These are phyloP conservation scores for Macadamia tetraphylla DNA, from an alignment of 164 flowering plant species.

Conservation along the genomic window DNA sequence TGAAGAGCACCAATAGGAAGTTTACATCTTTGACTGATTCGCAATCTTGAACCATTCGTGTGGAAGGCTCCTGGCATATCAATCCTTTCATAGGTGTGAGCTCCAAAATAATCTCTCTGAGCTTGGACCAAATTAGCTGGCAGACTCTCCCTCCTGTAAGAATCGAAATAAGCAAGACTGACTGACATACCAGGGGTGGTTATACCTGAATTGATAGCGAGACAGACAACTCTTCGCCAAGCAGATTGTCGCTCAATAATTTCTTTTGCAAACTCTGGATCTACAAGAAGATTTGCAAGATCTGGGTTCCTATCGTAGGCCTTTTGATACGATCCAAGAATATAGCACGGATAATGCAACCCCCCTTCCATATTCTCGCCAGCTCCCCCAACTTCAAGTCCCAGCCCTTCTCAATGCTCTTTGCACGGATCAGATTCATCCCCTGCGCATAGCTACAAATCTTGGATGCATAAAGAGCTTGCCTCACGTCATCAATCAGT, in stretches of 20 bases:
- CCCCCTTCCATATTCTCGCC: slow-evolving; percentile 74
- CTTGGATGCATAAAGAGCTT: slow-evolving; percentile 64
- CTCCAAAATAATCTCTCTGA: slow-evolving; percentile 74
- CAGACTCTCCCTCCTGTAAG: slow-evolving; percentile 56
- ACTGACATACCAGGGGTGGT: slow-evolving; percentile 71
- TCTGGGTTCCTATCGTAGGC: slow-evolving; percentile 65
- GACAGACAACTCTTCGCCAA: slow-evolving; percentile 58
- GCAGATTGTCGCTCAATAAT: slow-evolving; percentile 60
- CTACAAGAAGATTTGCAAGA: slow-evolving; percentile 57
- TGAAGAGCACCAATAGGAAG: slow-evolving; percentile 3
- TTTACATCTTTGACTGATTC: slow-evolving; percentile 31
- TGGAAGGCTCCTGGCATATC: slow-evolving; percentile 63
- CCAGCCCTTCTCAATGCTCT: slow-evolving; percentile 69
- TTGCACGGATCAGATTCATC: slow-evolving; percentile 68
- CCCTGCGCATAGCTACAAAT: slow-evolving; percentile 79
- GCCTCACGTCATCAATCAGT: slow-evolving; percentile 61
- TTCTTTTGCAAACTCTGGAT: slow-evolving; percentile 69
- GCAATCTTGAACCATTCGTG: slow-evolving; percentile 78
- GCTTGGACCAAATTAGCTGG: slow-evolving; percentile 75
- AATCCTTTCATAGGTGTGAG: slow-evolving; percentile 69
- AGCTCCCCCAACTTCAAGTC: slow-evolving; percentile 55
- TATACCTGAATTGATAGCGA: slow-evolving; percentile 59
- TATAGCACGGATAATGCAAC: slow-evolving; percentile 63
- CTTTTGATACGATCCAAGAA: slow-evolving; percentile 64
- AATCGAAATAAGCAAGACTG: slow-evolving; percentile 59